Conservation (phyloP, 352 stramenopile species). For the Pythium dissimile region DNA sequence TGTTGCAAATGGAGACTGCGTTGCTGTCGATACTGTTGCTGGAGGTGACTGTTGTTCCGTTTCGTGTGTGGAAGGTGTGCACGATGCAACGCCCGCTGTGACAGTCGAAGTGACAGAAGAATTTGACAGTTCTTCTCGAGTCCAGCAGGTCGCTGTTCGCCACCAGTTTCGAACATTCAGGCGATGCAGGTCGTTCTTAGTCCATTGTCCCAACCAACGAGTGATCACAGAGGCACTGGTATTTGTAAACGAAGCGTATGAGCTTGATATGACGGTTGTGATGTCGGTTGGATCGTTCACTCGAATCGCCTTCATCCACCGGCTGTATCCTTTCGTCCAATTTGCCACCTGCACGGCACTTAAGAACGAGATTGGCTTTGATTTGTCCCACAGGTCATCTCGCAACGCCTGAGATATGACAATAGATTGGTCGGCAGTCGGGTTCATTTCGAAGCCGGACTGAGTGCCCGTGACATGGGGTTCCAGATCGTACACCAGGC, state of each 20-base stretch:
- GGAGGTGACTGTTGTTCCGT: conserved; percentile 14
- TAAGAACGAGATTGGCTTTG: conserved; percentile 38
- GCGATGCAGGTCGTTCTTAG: conserved; percentile 33
- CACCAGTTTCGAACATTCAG: conserved; percentile 54
- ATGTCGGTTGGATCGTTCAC: conserved; percentile 22
- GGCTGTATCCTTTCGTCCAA: conserved; percentile 28
- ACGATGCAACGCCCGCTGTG: conserved; percentile 15
- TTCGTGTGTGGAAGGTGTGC: conserved; percentile 28
- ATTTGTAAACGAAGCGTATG: conserved; percentile 5
- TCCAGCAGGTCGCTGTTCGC: conserved; percentile 39
- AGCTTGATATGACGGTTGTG: neutral
- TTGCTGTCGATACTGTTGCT: conserved; percentile 1
- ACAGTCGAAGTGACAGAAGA: conserved; percentile 11
- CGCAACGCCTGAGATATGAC: conserved; percentile 21
- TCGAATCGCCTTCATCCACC: conserved; percentile 40
- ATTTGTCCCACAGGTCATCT: conserved; percentile 32
- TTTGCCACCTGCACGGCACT: conserved; percentile 27
- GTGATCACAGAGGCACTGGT: conserved; percentile 24
- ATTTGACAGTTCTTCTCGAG: conserved; percentile 25
- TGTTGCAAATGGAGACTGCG: conserved; percentile 39
- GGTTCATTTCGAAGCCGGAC: conserved; percentile 66
- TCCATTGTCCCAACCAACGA: conserved; percentile 37
- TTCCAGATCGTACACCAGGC: conserved; percentile 59
- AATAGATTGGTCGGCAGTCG: conserved; percentile 10
- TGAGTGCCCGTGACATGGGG: conserved; percentile 42